A percentile compares a stretch with the other conserved stretches of the same genome.
phyloP scores from a whole-genome alignment of 805 yeast genomes.

The Ogataea siamensis region DNA sequence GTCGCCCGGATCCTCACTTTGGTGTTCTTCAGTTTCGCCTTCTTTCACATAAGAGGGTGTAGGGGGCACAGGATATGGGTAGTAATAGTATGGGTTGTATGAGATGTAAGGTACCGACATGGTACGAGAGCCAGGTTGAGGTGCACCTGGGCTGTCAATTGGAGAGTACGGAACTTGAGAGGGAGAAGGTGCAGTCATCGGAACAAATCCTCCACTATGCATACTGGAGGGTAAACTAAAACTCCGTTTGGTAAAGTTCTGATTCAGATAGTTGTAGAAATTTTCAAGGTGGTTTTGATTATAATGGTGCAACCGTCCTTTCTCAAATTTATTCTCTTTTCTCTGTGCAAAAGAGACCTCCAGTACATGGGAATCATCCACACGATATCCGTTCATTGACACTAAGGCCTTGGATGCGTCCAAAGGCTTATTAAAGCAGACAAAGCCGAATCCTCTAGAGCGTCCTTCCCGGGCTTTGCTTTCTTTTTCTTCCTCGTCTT shows the following conservation, averaged over 20 bases:
- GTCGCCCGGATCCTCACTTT: slow-evolving; percentile 1
- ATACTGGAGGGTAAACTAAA: slow-evolving; percentile 13
- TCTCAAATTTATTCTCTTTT: slow-evolving; percentile 51
- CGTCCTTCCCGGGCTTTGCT: slow-evolving; percentile 23
- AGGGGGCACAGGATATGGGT: slow-evolving; percentile 19
- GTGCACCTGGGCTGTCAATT: slow-evolving; percentile 9
- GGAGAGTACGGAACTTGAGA: slow-evolving; percentile 4
- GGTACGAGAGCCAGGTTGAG: slow-evolving; percentile 12
- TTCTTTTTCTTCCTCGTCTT: slow-evolving; percentile 10
- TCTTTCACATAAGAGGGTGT: slow-evolving; percentile 3
- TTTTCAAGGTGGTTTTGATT: slow-evolving; percentile 35
- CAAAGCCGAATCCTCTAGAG: slow-evolving; percentile 81
- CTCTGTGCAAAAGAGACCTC: slow-evolving; percentile 75
- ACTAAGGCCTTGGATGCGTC: slow-evolving; percentile 70
- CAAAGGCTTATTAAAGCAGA: slow-evolving; percentile 63
- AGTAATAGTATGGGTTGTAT: slow-evolving; percentile 23
- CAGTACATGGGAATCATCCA: slow-evolving; percentile 29
- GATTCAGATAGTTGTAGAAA: slow-evolving; percentile 27
- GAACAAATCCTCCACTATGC: slow-evolving; percentile 5
- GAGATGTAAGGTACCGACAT: slow-evolving; percentile 18
- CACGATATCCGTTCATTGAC: slow-evolving; percentile 54
- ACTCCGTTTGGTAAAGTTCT: slow-evolving; percentile 20
- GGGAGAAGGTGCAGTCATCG: slow-evolving; percentile 6
- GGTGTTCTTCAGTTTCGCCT: neutral
- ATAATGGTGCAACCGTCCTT: slow-evolving; percentile 35